Percentiles rank a stretch among this genome's conserved stretches.
Evolutionary conservation across 257 asterid genomes (phyloP).

Genomic region (Jaltomata sinuosa): DNA sequence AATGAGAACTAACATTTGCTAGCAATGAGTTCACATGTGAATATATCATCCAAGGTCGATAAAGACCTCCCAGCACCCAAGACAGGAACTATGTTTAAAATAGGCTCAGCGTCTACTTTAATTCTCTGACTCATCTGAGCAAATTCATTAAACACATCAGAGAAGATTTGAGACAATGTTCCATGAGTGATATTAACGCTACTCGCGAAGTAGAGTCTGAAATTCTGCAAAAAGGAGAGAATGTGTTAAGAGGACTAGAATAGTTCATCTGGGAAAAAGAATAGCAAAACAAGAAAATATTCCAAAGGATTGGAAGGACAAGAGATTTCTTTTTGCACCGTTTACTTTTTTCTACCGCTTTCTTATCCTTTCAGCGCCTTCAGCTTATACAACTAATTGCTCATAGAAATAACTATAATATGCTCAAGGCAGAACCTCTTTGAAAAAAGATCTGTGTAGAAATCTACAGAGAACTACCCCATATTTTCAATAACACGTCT

Average conservation of each 20-base stretch:
- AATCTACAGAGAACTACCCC: not conserved
- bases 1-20: conserved; percentile 32
- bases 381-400: not conserved
- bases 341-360: not conserved
- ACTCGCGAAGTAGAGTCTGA: conserved; percentile 59
- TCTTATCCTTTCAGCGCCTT: not conserved
- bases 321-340: not conserved
- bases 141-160: conserved; percentile 42
- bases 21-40: conserved; percentile 76
- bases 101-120: conserved; percentile 18
- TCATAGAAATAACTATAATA: not conserved
- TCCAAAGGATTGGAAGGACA: not conserved
- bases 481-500: not conserved
- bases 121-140: conserved; percentile 31
- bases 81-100: conserved; percentile 69
- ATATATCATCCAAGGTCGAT: conserved; percentile 26
- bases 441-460: not conserved
- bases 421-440: not conserved
- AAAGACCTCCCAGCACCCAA: conserved; percentile 68
- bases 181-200: conserved; percentile 30
- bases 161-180: conserved; percentile 37
- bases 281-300: not conserved
- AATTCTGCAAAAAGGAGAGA: conserved; percentile 37
- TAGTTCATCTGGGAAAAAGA: not conserved
- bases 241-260: not conserved